Evolutionary conservation across 208 protist genomes (phyloP).

Genomic region (Giardia duodenalis): DNA sequence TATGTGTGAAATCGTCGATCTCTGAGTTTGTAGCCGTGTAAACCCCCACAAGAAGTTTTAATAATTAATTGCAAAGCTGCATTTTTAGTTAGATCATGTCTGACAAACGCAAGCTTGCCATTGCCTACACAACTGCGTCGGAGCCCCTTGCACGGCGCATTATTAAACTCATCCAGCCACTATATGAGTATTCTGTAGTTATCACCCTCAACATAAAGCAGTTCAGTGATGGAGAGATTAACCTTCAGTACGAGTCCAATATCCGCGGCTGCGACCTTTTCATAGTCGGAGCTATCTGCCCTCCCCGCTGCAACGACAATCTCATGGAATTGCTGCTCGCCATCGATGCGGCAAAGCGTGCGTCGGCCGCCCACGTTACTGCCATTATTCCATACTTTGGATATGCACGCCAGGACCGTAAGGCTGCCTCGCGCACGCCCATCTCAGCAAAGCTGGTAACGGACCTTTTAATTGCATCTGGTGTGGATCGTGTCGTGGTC

Average conservation of each 20-base stretch:
- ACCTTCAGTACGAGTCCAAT: conserved; percentile 68
- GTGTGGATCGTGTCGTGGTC: conserved; percentile 66
- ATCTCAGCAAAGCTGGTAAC: conserved; percentile 74
- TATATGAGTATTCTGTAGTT: background rate
- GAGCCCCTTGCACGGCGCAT: background rate
- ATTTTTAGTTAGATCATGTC: too few relatives aligned
- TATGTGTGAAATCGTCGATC: too few relatives aligned
- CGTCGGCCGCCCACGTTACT: conserved; percentile 47
- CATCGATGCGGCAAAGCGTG: conserved; percentile 43
- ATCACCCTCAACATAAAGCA: background rate
- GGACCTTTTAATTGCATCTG: conserved; percentile 65
- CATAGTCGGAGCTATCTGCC: conserved; percentile 78
- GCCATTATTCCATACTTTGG: conserved; percentile 74
- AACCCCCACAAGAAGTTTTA: too few relatives aligned
- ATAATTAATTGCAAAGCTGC: too few relatives aligned
- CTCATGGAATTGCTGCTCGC: conserved; percentile 70
- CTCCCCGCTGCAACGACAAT: conserved; percentile 74
- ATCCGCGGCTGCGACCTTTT: conserved; percentile 77
- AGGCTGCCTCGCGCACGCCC: conserved; percentile 65
- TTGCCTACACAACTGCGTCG: background rate
- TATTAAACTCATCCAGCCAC: background rate
- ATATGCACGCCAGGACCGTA: conserved; percentile 69
- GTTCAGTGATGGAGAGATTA: conserved; percentile 62
- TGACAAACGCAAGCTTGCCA: too few relatives aligned
- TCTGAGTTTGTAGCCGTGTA: too few relatives aligned